Percentiles rank a stretch among this genome's conserved stretches.
phyloP scores from a whole-genome alignment of 345 rosid species.

The Rhodamnia rubescens region DNA sequence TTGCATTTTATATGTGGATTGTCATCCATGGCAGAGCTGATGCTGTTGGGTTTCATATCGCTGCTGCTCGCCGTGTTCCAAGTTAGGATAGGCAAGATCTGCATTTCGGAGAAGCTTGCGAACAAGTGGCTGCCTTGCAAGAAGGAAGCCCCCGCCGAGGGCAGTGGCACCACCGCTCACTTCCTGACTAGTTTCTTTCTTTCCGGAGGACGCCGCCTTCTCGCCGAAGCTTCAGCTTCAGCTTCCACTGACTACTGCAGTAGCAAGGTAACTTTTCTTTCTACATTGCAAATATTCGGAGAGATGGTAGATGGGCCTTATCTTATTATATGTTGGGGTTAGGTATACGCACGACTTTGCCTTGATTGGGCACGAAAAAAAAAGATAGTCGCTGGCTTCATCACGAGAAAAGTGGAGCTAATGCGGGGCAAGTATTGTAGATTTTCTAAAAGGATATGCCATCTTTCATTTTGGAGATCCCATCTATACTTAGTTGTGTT shows the following conservation, averaged over 20 bases:
- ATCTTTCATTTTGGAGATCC: not conserved
- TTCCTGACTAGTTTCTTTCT: conserved; percentile 20
- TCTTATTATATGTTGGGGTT: not conserved
- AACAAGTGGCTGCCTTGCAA: conserved; percentile 54
- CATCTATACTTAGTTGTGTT: not conserved
- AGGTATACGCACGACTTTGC: not conserved
- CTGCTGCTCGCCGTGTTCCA: conserved; percentile 61
- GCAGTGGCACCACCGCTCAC: conserved; percentile 15
- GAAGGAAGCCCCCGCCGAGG: conserved; percentile 3
- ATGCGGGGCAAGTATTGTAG: not conserved
- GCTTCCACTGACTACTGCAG: conserved; percentile 14
- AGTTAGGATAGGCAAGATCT: conserved; percentile 27
- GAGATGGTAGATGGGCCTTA: not conserved
- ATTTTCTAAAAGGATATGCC: not conserved
- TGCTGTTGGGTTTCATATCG: conserved; percentile 86
- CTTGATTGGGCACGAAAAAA: not conserved
- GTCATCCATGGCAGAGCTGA: conserved; percentile 45
- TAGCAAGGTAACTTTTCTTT: conserved; percentile 11
- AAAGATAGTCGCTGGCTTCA: not conserved
- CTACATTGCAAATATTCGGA: not conserved
- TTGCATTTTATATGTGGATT: not conserved
- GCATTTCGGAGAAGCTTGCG: conserved; percentile 35
- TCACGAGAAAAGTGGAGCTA: not conserved
- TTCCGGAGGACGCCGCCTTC: conserved; percentile 32
- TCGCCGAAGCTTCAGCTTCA: conserved; percentile 22